A percentile compares a stretch with the other conserved stretches of the same genome.
Conservation (phyloP, 805 yeast genomes). For the Lipomyces kockii region DNA sequence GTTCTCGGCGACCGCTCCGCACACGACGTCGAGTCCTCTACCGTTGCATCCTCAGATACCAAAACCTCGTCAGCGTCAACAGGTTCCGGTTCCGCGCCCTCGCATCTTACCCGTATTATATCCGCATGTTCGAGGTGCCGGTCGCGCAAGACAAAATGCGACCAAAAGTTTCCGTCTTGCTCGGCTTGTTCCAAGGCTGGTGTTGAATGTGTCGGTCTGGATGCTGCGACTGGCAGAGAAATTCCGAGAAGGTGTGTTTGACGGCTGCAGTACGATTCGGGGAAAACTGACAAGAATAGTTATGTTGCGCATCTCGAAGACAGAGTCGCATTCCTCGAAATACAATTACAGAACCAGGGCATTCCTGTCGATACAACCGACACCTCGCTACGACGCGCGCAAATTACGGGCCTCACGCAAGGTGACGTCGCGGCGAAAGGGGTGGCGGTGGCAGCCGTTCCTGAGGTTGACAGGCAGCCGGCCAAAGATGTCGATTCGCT, state of each 20-base stretch:
- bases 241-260: conserved; percentile 66
- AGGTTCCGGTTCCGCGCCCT: conserved; percentile 34
- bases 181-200: conserved; percentile 65
- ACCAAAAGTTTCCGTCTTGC: conserved; percentile 70
- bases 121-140: conserved; percentile 88
- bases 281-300: conserved; percentile 12
- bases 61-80: conserved; percentile 30
- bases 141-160: conserved; percentile 66
- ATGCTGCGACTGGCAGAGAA: conserved; percentile 86
- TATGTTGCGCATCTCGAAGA: conserved; percentile 75
- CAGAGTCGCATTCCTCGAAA: conserved; percentile 61
- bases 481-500: conserved; percentile 38
- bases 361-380: conserved; percentile 40
- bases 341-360: conserved; percentile 52
- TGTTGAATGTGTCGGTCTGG: conserved; percentile 79
- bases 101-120: conserved; percentile 46
- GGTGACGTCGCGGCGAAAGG: conserved; percentile 4
- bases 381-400: conserved; percentile 15
- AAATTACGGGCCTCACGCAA: not conserved
- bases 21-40: not conserved
- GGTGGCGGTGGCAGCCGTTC: not conserved
- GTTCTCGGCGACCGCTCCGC: conserved; percentile 11
- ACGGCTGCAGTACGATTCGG: not conserved
- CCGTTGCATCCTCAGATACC: not conserved
- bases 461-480: not conserved